Evolutionary conservation across 768 basidiomycete genomes (phyloP), one percentile per base, ranked within the genome.

Genomic region (Amanita fuliginea): DNA sequence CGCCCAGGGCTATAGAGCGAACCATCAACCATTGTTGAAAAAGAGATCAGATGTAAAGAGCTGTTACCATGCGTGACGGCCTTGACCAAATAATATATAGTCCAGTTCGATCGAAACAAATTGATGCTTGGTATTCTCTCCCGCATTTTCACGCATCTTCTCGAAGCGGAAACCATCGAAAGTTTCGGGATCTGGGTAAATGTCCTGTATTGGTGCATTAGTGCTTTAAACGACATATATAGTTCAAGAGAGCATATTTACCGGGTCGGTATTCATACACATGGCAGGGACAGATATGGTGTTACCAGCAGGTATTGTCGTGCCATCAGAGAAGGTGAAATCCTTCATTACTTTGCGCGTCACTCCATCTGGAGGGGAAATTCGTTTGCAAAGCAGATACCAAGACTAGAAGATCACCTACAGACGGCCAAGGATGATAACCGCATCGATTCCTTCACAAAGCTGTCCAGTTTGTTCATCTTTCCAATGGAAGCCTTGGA

Each of bases 121-220:
- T 41, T 65, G 67, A 30, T 69, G 57, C 42, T 62, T 64, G 1
- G 32, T 42, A 2, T 35, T 51, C 10, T 68, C 63, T 2, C 58
- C 61, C 1, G 63, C 59, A 5, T 49, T 48, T 13, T 64, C 56
- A 13, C 60, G 56, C 57, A 65, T 57, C 13, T 64, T 56, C 0
- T 58, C 53, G 51, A 72, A 76, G 1, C 75, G 67, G 58, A 74
- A 72, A 0, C 67, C 67, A 21, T 73, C 61, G 35, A 77, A 67
- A 0, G 59, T 55, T 3, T 32, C 26, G 8, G 48, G 39, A 34
- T 60, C 57, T 0, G 76, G 53, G 52, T 76, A 77, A 30, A 59
- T 54, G 14, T 57, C 62, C 49, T 49, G 46, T 4, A 24, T 19
- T 2, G n/a, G 10, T 10, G 4, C 16, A 39, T 18, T 2, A 39